Conservation (phyloP, 129 eudicot genomes). For the Scalesia atractyloides region DNA sequence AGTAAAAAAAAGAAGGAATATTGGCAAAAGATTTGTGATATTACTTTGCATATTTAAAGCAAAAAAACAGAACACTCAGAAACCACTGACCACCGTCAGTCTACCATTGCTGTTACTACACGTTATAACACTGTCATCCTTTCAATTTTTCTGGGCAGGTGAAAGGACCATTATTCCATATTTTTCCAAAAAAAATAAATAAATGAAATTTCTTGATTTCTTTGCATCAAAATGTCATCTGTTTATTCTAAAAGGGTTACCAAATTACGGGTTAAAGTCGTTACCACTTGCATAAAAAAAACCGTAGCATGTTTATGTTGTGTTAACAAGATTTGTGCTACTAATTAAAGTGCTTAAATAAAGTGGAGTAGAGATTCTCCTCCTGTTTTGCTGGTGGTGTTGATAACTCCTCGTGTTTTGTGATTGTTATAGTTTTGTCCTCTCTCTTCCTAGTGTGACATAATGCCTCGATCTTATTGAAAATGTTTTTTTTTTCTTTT, state of each 20-base stretch:
- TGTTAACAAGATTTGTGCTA: background rate
- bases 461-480: slow-evolving; percentile 22
- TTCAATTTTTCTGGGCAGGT: slow-evolving; percentile 31
- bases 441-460: slow-evolving; percentile 21
- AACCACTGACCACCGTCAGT: slow-evolving; percentile 28
- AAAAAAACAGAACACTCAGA: slow-evolving; percentile 32
- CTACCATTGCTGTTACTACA: slow-evolving; percentile 38
- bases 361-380: slow-evolving; percentile 16
- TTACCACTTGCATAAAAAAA: background rate
- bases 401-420: slow-evolving; percentile 31
- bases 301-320: background rate
- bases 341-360: background rate
- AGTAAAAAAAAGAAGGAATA: slow-evolving; percentile 28
- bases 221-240: background rate
- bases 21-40: slow-evolving; percentile 41
- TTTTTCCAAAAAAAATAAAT: background rate
- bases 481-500: background rate
- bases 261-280: background rate
- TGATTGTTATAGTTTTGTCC: slow-evolving; percentile 20
- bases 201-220: background rate
- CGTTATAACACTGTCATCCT: slow-evolving; percentile 26
- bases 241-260: background rate
- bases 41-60: slow-evolving; percentile 44
- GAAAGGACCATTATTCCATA: slow-evolving; percentile 18
- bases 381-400: slow-evolving; percentile 21